These are phyloP conservation scores for Entomortierella chlamydospora DNA, from an alignment of 192 early-diverging fungal genomes.

Conservation along the genomic window DNA sequence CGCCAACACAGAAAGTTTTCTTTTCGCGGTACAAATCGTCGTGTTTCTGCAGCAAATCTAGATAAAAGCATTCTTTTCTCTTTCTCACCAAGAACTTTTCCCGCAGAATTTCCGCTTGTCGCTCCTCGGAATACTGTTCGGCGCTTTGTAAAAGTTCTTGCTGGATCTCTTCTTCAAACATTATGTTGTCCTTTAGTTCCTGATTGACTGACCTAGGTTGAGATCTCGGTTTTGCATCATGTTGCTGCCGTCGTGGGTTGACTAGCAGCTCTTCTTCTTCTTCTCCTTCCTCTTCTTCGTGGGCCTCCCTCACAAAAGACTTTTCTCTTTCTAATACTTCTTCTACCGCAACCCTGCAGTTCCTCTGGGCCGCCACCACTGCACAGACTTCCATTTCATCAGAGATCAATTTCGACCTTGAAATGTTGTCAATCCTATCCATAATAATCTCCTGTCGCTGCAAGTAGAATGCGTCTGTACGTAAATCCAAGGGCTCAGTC, in stretches of 20 bases:
- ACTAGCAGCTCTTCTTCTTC: slow-evolving; percentile 20
- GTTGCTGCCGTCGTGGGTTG: background rate
- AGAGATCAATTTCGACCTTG: slow-evolving; percentile 17
- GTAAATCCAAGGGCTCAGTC: slow-evolving; percentile 74
- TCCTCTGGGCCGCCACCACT: no score
- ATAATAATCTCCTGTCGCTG: slow-evolving; percentile 37
- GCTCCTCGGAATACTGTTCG: slow-evolving; percentile 47
- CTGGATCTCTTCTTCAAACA: slow-evolving; percentile 16
- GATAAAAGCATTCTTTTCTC: slow-evolving; percentile 37
- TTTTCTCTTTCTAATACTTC: background rate
- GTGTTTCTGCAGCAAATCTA: slow-evolving; percentile 46
- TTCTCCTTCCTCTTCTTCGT: background rate
- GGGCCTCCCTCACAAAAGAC: background rate
- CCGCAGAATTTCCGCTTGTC: slow-evolving; percentile 28
- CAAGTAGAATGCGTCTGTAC: slow-evolving; percentile 69
- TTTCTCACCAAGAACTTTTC: slow-evolving; percentile 24
- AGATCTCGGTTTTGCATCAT: background rate
- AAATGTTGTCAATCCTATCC: slow-evolving; percentile 45
- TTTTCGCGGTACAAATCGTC: slow-evolving; percentile 56
- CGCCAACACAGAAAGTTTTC: slow-evolving; percentile 59
- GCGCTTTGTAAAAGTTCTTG: slow-evolving; percentile 53
- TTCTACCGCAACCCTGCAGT: no score
- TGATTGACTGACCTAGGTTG: background rate
- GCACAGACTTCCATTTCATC: background rate
- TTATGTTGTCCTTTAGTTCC: background rate